A percentile compares a stretch with the other conserved stretches of the same genome.
These are phyloP conservation scores for Pleurotus citrinopileatus DNA, from an alignment of 768 basidiomycete genomes.

Conservation along the genomic window DNA sequence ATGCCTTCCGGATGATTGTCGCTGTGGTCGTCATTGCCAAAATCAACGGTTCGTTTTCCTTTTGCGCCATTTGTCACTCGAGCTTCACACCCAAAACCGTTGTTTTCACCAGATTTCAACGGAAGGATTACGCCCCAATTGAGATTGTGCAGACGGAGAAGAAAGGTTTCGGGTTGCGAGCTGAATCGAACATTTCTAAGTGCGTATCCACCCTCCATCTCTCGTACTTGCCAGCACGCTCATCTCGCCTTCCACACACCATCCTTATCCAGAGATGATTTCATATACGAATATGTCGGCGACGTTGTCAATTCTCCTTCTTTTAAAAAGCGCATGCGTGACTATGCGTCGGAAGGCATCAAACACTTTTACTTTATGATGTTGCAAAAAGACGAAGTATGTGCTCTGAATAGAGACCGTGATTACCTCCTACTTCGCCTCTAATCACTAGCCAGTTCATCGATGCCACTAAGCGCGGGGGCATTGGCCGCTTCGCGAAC, in stretches of 20 bases:
- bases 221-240: neutral
- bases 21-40: slow-evolving; percentile 75
- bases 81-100: neutral
- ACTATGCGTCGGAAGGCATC: slow-evolving; percentile 91
- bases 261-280: slow-evolving; percentile 78
- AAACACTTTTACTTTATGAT: slow-evolving; percentile 99
- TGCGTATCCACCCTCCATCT: slow-evolving; percentile 30
- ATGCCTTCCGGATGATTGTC: slow-evolving; percentile 88
- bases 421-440: neutral
- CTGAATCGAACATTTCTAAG: slow-evolving; percentile 64
- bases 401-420: too few relatives aligned
- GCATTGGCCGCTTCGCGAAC: slow-evolving; percentile 96
- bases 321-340: slow-evolving; percentile 92
- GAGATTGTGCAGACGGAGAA: slow-evolving; percentile 91
- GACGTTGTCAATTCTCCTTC: slow-evolving; percentile 87
- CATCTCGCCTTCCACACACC: neutral
- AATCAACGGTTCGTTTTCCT: slow-evolving; percentile 79
- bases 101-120: slow-evolving; percentile 67
- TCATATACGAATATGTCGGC: slow-evolving; percentile 98
- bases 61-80: slow-evolving; percentile 6
- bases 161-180: slow-evolving; percentile 93
- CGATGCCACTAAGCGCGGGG: slow-evolving; percentile 96
- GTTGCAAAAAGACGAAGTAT: slow-evolving; percentile 94
- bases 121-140: slow-evolving; percentile 78
- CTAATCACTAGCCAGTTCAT: slow-evolving; percentile 67